Evolutionary conservation across 23 red algal species (phyloP), one percentile per base, ranked within the genome.

Genomic region (Chondrus crispus): DNA sequence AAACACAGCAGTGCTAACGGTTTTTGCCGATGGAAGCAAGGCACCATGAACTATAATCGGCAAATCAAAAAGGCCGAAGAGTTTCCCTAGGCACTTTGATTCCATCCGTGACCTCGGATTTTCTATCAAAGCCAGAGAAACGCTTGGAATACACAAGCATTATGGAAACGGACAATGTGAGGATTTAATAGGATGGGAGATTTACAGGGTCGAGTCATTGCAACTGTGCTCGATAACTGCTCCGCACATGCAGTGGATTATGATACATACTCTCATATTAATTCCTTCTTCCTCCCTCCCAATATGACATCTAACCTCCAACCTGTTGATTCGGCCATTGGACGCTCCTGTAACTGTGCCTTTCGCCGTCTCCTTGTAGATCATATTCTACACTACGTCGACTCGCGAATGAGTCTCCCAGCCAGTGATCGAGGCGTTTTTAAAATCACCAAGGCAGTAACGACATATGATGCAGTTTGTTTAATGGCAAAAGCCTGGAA

Each of bases 201-300:
- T 12, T 11, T 71, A 71, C 16, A 71, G 32, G 64, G 64, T n/a
- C 13, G 64, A 71, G 29, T 32, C 18, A 71, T 71, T 22, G 29
- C 29, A 28, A 36, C 10, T 71, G 16, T 71, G 12, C 18, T 71
- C 32, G 64, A 71, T 28, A 71, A 71, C 64, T 71, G 64, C 32
- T 71, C 64, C 64, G 64, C 64, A 22, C 64, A 71, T 32, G 64
- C 64, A 71, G 64, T 71, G 32, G 64, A 71, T 32, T 71, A 71
- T 32, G 29, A 22, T 36, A 32, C 13, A 14, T 71, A 29, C 29
- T 18, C 12, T 11, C 13, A 71, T 71, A 32, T 36, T 28, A 36
- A 14, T 71, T 14, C 64, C 29, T 11, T 22, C 11, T 32, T 71
- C 64, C 64, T 71, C 29, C 64, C 20, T 28, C 64, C 13, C 18